phyloP scores from a whole-genome alignment of 345 rosid species.

The Salix purpurea region DNA sequence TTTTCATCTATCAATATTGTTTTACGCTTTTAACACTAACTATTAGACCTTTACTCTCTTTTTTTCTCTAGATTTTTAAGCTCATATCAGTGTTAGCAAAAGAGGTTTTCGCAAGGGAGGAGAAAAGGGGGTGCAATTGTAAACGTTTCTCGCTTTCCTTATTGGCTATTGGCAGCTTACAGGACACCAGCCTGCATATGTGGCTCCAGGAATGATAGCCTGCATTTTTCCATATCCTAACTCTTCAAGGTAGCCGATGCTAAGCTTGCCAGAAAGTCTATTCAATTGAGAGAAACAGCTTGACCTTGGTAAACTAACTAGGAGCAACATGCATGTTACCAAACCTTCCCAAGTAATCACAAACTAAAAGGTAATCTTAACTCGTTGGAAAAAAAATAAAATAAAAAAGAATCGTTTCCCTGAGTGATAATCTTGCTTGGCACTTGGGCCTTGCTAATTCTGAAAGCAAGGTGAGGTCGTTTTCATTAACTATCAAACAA shows the following conservation, averaged over 20 bases:
- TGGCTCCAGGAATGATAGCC: neutral
- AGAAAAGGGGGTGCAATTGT: neutral
- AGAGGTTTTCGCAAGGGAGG: neutral
- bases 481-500: conserved; percentile 26
- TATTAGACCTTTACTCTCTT: neutral
- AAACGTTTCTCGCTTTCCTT: neutral
- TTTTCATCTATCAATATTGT: too few relatives aligned
- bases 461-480: conserved; percentile 27
- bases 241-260: neutral
- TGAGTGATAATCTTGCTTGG: neutral
- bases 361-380: neutral
- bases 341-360: neutral
- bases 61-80: neutral
- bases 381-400: neutral
- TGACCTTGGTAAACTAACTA: neutral
- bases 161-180: neutral
- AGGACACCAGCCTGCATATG: neutral
- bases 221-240: neutral
- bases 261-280: neutral
- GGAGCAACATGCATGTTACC: neutral
- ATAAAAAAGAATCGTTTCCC: neutral
- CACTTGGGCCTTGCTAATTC: conserved; percentile 20
- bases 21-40: neutral
- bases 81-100: neutral
- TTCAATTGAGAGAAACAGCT: neutral